Base-by-base conservation (phyloP, 129 eudicot species). In the Lactuca sativa region DNA sequence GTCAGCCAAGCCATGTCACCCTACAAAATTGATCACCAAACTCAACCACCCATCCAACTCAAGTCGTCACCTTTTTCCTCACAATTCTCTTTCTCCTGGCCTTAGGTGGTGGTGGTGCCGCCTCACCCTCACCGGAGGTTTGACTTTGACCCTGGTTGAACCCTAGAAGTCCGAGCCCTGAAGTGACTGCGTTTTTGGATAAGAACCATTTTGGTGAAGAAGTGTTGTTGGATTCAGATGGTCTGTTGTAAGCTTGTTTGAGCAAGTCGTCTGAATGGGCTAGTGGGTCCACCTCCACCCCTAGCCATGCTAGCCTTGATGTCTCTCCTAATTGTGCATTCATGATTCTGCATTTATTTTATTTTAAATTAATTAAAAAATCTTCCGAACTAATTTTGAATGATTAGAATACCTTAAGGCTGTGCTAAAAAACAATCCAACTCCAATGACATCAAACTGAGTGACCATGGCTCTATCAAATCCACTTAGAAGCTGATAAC, bases 311-410 rank as follows among this genome's bases (percentile, higher is more conserved):
- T 64, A 82, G 31, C 82, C 97, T 81, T 47, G 99, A 90, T 72
- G 93, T 90, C 80, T 95, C 97, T 31, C 97, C 99, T 64, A 95
- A 44, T 67, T 95, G 99, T 54, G 80, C 90, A 75, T 95, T 95
- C 82, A 90, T 37, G 56, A 86, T 83, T 86, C 99, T 93, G 85
- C 77, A 80, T 25, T 60, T 57, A 37, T 58, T 59, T 14, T 14
- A 12, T 11, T 9, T 48, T 32, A 66, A 12, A 59, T 74, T 25
- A 21, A 21, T 21, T 25, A 25, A 25, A 25, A 25, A 25, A 25
- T 25, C 30, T 25, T 25, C 30, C 0, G 30, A 25, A 25, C 30
- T 1, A 25, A 25, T 25, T 25, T 25, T 25, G 30, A 25, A 25
- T 25, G 30, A 25, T 25, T 25, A 40, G 17, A 6, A 30, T 63